Percentiles rank a stretch among this genome's conserved stretches.
These are phyloP conservation scores for Calonectria crousiana DNA, from an alignment of 2,329 filamentous ascomycete species.

Conservation along the genomic window DNA sequence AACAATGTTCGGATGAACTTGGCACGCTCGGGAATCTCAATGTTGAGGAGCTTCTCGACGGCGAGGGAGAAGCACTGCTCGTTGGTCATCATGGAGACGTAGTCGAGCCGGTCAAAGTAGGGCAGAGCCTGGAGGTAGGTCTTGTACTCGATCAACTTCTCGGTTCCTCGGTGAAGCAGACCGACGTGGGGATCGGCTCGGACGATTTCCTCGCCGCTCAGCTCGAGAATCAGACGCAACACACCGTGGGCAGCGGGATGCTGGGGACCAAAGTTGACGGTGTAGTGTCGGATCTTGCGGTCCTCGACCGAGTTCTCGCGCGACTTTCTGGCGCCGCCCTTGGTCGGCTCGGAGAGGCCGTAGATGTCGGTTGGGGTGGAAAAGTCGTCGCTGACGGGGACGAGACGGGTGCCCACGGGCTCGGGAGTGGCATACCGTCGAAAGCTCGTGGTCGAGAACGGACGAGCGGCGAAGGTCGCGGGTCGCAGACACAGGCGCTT, in stretches of 20 bases:
- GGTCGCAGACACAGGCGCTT: conserved; percentile 73
- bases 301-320: conserved; percentile 62
- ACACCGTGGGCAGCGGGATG: conserved; percentile 99
- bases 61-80: conserved; percentile 97
- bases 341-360: conserved; percentile 57
- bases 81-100: conserved; percentile 99
- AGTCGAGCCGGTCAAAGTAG: conserved; percentile 98
- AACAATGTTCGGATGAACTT: conserved; percentile 98
- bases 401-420: conserved; percentile 67
- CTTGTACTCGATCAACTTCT: conserved; percentile 99
- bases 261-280: conserved; percentile 99
- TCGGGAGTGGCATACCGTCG: conserved; percentile 72
- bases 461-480: conserved; percentile 60
- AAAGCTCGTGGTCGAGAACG: conserved; percentile 74
- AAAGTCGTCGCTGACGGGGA: conserved; percentile 76
- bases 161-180: conserved; percentile 93
- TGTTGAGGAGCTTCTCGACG: conserved; percentile 97
- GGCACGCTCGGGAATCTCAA: conserved; percentile 94
- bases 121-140: conserved; percentile 98
- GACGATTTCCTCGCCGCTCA: conserved; percentile 97
- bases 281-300: conserved; percentile 98
- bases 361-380: conserved; percentile 63
- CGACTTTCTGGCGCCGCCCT: conserved; percentile 58
- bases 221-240: conserved; percentile 95
- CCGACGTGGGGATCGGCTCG: conserved; percentile 97